Base-by-base conservation (phyloP, 2,329 filamentous ascomycete genomes). In the Teratosphaeria nubilosa region DNA sequence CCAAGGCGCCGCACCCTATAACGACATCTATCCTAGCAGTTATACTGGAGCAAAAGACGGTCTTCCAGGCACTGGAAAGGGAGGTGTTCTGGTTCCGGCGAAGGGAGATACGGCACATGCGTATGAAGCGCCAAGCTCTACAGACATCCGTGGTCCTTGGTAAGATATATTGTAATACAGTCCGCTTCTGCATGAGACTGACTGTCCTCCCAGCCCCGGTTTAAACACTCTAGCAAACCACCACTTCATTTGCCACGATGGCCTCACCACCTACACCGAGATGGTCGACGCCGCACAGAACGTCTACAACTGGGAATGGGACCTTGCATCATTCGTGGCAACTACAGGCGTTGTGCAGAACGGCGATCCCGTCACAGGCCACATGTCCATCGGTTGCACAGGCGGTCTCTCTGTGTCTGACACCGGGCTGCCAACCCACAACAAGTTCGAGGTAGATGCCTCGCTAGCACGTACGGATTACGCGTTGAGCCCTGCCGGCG, bases 241-340 rank as follows among this genome's bases (percentile, higher is more conserved):
- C 59, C 66, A 68, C 63, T 75, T 74, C 65, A 64, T 75, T 9
- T 68, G 72, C 50, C 72, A 69, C 52, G 73, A 75, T 57, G 74
- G 73, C 37, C 67, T 75, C 30, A 71, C 70, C 10, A 74, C 65
- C 52, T 73, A 72, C 65, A 67, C 63, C 25, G 73, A 76, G 63
- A 66, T 75, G n/a, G 72, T 75, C 31, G 71, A 74, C 58, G 72
- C 72, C 22, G 69, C 73, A 31, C 73, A 76, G 57, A 75, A 76
- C 55, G 59, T 75, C 16, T 76, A 73, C 65, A 75, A 75, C 45
- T 68, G 75, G 25, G 68, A 65, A 50, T 74, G 70, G 53, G 72
- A 74, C 59, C 66, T 75, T 20, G 69, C 73, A 7, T 63, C 66
- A 16, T 64, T 73, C 25, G 66, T 75, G n/a, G 72, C 74, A 7